Evolutionary conservation across 2,329 filamentous ascomycete species (phyloP), one percentile per base, ranked within the genome.

Genomic region (Fusarium sp.): DNA sequence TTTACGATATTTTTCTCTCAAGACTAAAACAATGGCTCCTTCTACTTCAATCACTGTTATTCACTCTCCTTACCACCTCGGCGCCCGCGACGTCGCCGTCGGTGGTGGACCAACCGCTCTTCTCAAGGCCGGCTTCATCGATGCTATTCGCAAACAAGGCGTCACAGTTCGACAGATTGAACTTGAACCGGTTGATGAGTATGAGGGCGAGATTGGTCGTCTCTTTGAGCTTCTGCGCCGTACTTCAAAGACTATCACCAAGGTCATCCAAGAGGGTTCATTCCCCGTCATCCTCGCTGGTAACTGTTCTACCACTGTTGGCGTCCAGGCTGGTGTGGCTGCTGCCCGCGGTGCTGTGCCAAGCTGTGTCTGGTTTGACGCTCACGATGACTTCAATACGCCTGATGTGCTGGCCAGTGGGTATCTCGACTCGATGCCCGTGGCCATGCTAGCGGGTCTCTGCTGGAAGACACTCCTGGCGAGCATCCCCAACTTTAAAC

Each of bases 291-390:
- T 85, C 6, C 74, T 86, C 0, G 80, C 84, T 0, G 83, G 83
- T 0, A 85, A 85, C 64, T 85, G 83, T 71, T 81, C 79, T 66
- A 76, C 81, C 10, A 81, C 76, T 30, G 81, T 81, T 0, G 83
- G 80, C 4, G 81, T 81, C 0, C 81, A 80, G 1, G 83, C 83
- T 4, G 84, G 84, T 0, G 63, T 85, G 6, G 58, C 64, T 12
- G 58, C 33, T 4, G 66, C 73, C 2, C 61, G 38, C 7, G 62
- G 65, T 1, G 37, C 65, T 6, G 74, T 79, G 15, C 73, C 83
- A 2, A 74, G 74, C 0, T 84, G 81, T 43, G 74, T 85, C 12
- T 86, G 83, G 77, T 85, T 86, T 58, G 84, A 86, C 56, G 84
- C 84, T 4, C 84, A 86, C 54, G 83, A 85, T 60, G 84, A 86